A percentile compares a stretch with the other conserved stretches of the same genome.
Evolutionary conservation across 805 yeast species (phyloP).

Genomic region (Ogataea glucozyma): DNA sequence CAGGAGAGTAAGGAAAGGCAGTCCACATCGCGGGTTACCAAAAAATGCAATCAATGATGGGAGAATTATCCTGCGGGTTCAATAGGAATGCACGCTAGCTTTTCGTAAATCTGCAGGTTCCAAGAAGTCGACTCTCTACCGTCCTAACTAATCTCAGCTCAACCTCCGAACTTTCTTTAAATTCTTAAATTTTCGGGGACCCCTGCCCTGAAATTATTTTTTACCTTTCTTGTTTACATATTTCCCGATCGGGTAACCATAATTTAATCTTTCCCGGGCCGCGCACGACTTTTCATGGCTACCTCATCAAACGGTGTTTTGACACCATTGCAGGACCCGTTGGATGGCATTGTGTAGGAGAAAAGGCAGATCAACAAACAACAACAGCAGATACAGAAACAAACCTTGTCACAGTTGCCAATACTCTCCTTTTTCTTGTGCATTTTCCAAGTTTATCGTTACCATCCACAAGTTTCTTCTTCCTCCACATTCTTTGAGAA

Average conservation of each 20-base stretch:
- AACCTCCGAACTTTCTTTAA: background rate
- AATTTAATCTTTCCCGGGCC: background rate
- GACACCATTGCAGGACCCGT: slow-evolving; percentile 1
- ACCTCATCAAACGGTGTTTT: background rate
- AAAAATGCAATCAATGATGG: no score
- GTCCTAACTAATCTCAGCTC: background rate
- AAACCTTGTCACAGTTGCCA: no score
- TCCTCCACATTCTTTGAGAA: background rate
- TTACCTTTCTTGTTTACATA: slow-evolving; percentile 4
- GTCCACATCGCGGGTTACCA: no score
- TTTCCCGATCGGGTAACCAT: slow-evolving; percentile 7
- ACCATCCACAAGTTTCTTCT: background rate
- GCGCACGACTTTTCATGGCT: slow-evolving; percentile 8
- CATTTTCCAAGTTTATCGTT: background rate
- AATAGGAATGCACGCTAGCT: no score
- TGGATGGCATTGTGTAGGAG: background rate
- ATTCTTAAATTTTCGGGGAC: slow-evolving; percentile 5
- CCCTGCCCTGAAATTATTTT: background rate
- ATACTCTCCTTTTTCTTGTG: background rate
- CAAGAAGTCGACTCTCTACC: background rate
- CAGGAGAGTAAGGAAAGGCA: no score
- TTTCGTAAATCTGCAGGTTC: no score
- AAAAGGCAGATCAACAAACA: slow-evolving; percentile 3
- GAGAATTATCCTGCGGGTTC: no score
- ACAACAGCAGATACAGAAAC: slow-evolving; percentile 1